phyloP scores from a whole-genome alignment of 148 eudicot genomes.

The Drosera capensis region DNA sequence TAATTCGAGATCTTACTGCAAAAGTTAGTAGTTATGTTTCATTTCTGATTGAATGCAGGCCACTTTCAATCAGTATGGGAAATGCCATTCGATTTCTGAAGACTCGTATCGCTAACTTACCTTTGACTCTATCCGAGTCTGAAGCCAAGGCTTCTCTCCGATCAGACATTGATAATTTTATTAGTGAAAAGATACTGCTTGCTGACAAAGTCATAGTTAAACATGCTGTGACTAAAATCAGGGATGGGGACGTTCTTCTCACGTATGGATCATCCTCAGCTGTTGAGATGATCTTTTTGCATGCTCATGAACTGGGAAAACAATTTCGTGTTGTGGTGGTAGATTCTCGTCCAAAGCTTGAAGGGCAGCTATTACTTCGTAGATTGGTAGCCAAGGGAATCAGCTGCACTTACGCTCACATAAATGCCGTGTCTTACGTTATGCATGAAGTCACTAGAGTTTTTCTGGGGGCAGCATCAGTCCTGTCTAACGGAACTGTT shows the following conservation, averaged over 20 bases:
- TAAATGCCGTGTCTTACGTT: conserved; percentile 83
- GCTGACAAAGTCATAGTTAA: conserved; percentile 84
- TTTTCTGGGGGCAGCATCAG: conserved; percentile 84
- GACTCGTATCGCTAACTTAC: conserved; percentile 53
- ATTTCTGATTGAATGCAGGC: conserved; percentile 89
- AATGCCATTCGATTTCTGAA: conserved; percentile 89
- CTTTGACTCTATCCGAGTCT: conserved; percentile 65
- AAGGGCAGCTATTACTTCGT: conserved; percentile 72
- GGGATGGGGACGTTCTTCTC: conserved; percentile 95
- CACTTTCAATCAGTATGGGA: conserved; percentile 98
- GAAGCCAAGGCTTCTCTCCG: conserved; percentile 69
- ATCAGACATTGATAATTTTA: conserved; percentile 65
- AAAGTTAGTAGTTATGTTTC: conserved; percentile 74
- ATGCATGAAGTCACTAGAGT: conserved; percentile 93
- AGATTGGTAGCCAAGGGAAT: conserved; percentile 85
- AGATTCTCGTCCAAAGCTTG: conserved; percentile 93
- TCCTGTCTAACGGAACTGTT: conserved; percentile 87
- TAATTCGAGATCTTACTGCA: conserved; percentile 75
- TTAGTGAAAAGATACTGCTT: conserved; percentile 70
- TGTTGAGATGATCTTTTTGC: conserved; percentile 70
- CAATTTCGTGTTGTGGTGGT: conserved; percentile 75
- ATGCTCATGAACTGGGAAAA: conserved; percentile 89
- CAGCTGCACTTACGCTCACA: conserved; percentile 78
- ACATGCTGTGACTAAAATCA: conserved; percentile 92
- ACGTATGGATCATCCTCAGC: conserved; percentile 88